Evolutionary conservation across 495 filamentous ascomycete species (phyloP).

Genomic region (Bacidia gigantensis): DNA sequence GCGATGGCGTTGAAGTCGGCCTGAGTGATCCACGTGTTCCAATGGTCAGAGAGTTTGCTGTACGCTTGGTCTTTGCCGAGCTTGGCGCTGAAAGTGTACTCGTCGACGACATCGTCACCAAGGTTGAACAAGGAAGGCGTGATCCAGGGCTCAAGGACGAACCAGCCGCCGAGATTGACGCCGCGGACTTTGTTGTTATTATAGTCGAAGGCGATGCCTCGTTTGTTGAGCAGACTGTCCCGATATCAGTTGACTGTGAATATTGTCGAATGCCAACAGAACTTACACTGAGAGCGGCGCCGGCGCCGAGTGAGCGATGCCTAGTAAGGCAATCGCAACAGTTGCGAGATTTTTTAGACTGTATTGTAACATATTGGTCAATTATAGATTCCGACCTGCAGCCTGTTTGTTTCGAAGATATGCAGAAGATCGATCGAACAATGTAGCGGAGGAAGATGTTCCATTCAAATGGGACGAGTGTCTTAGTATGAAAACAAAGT

Average conservation of each 20-base stretch:
- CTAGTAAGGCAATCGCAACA: slow-evolving; percentile 25
- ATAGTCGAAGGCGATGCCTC: slow-evolving; percentile 25
- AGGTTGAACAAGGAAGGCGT: slow-evolving; percentile 48
- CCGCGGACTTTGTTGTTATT: slow-evolving; percentile 29
- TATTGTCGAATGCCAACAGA: slow-evolving; percentile 2
- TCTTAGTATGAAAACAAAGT: neutral
- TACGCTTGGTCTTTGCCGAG: slow-evolving; percentile 39
- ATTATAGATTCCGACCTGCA: neutral
- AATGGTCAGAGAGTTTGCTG: slow-evolving; percentile 37
- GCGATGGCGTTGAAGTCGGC: slow-evolving; percentile 56
- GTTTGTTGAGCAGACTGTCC: slow-evolving; percentile 25
- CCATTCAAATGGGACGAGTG: neutral
- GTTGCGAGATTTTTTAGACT: slow-evolving; percentile 26
- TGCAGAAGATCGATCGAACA: neutral
- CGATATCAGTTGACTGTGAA: slow-evolving; percentile 1
- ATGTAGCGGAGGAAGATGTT: neutral
- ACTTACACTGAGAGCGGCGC: neutral
- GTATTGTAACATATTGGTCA: slow-evolving; percentile 25
- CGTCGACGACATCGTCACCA: slow-evolving; percentile 42
- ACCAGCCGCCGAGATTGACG: slow-evolving; percentile 37
- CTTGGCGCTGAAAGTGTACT: slow-evolving; percentile 41
- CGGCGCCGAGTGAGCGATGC: slow-evolving; percentile 24
- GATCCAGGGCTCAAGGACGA: slow-evolving; percentile 48
- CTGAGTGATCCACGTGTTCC: slow-evolving; percentile 51
- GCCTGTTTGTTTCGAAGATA: neutral